Evolutionary conservation across 2,329 filamentous ascomycete genomes (phyloP), one percentile per base, ranked within the genome.

Genomic region (Venturia aucupariae): DNA sequence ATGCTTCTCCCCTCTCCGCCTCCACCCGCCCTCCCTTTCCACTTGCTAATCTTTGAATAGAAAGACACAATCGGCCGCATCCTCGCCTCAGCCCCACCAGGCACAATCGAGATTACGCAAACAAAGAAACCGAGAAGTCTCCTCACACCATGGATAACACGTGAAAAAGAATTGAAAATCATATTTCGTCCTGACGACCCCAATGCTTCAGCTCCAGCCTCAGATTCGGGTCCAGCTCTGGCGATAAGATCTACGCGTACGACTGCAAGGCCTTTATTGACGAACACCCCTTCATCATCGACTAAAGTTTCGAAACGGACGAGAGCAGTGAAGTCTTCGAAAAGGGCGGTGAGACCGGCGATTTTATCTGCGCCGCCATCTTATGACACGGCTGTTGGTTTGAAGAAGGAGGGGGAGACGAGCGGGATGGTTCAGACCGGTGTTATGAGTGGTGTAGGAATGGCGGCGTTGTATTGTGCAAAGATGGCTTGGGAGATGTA

Each of bases 21-120:
- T 3, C 7, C 30, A 4, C 4, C 15, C 15, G 2, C 17, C 51
- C 15, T 35, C 27, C 5, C 51, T 2, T 57, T 15, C 11, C 39
- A 41, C 39, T 4, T 15, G 5, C 51, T 57, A 15, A 57, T 17
- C 8, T 35, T 19, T 5, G 4, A 6, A 4, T 5, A 57, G 51
- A 57, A 57, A 19, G 51, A 57, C 30, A 57, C 51, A n/a, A 57
- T 57, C 51, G 51, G 51, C 30, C 51, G 51, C 51, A 57, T 57
- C 51, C 51, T 57, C 15, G 51, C 51, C 51, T 57, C 51, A 57
- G 51, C 51, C 17, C 51, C 51, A 7, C 51, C 51, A 57, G 30
- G 30, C 51, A 57, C 51, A 7, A 57, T 57, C 30, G 51, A 57
- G 13, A 57, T 57, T 35, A 57, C 51, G 27, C 51, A 57, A 35